Base-by-base conservation (phyloP, 129 eudicot species). In the Flaveria trinervia region DNA sequence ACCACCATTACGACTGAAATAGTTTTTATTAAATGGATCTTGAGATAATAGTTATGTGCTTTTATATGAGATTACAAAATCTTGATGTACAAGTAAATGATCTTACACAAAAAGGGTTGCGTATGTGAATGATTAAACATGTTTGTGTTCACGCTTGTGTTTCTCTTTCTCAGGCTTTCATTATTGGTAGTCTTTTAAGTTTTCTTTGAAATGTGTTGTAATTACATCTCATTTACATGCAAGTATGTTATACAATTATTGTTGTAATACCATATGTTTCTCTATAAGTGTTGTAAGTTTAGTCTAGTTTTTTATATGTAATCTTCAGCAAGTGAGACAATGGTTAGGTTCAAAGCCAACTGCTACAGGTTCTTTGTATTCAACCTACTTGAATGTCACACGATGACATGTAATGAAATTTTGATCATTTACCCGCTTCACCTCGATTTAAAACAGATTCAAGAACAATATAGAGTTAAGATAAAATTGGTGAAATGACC, bases 21-120 rank as follows among this genome's bases (percentile, higher is more conserved):
- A 30, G 76, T 83, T 49, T 87, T 83, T 62, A 87, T 87, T 46
- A 85, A 70, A 82, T 90, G 80, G 78, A 76, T 59, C 11, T 74
- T 61, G 2, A 81, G 80, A 81, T 88, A 79, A 49, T 51, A 65
- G 22, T 28, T 28, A 14, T 12, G n/a, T 30, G 46, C 51, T 28
- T 36, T 55, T 17, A 50, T 15, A 50, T 18, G 55, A 17, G 72
- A 68, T 44, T 18, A n/a, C 7, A 39, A 50, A 68, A 68, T 20
- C 36, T 62, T 20, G 9, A 4, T 11, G 3, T 18, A 28, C 51
- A 28, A 73, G 70, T 68, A 39, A 16, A 39, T 7, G 15, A 52
- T 25, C 49, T 59, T 56, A 17, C n/a, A 9, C 1, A 26, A 43
- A 41, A 13, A 33, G 9, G 73, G 45, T 25, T 77, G 56, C 72